Evolutionary conservation across 108 stramenopile species (phyloP).

Genomic region (Cyclotella sp.): DNA sequence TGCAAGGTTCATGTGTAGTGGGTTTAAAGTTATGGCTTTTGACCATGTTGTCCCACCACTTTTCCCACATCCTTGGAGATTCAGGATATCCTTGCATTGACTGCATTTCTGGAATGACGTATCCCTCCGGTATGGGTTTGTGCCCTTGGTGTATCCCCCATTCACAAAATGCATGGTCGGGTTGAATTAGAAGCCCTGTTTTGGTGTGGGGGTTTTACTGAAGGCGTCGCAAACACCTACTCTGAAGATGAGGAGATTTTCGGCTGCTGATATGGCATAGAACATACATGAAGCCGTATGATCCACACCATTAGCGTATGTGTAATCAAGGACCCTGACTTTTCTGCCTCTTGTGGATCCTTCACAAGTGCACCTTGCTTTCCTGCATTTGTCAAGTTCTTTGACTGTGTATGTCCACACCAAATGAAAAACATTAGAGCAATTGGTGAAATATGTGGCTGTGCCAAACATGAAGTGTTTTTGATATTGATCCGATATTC

Average conservation of each 20-base stretch:
- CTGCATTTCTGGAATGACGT: no score
- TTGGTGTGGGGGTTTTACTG: background rate
- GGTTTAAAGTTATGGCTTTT: no score
- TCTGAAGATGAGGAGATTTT: slow-evolving; percentile 10
- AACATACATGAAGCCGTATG: slow-evolving; percentile 10
- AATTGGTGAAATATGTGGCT: background rate
- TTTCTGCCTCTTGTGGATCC: slow-evolving; percentile 8
- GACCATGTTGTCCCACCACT: no score
- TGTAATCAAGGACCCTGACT: slow-evolving; percentile 11
- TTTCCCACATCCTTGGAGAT: no score
- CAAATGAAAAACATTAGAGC: no score
- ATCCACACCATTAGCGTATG: slow-evolving; percentile 23
- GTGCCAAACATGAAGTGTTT: slow-evolving; percentile 2
- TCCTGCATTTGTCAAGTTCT: background rate
- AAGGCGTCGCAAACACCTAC: background rate
- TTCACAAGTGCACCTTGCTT: slow-evolving; percentile 1
- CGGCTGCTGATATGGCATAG: background rate
- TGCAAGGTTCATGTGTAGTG: no score
- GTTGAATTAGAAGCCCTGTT: background rate
- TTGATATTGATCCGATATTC: background rate
- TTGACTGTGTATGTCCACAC: no score
- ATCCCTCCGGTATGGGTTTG: no score
- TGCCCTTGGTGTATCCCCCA: no score
- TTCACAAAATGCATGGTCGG: background rate
- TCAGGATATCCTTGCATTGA: no score